phyloP scores from a whole-genome alignment of 169 alveolate species.

The Babesia ovata region DNA sequence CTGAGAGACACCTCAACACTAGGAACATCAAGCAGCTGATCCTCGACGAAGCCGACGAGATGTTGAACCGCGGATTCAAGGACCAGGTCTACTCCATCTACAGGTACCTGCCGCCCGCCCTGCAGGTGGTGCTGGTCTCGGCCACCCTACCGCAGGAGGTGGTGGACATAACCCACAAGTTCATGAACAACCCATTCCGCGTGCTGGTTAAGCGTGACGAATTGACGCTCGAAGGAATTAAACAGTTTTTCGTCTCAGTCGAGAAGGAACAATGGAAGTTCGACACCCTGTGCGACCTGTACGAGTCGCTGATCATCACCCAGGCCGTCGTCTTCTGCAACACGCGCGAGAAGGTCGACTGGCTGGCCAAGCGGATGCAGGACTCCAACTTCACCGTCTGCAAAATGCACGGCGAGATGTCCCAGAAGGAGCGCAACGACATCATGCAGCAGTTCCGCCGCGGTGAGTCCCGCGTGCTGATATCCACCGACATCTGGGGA shows the following conservation, averaged over 20 bases:
- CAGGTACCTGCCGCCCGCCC: slow-evolving; percentile 94
- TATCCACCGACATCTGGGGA: slow-evolving; percentile 99
- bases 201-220: slow-evolving; percentile 98
- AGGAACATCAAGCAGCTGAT: slow-evolving; percentile 93
- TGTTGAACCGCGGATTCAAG: slow-evolving; percentile 96
- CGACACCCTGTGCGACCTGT: slow-evolving; percentile 97
- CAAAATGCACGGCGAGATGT: slow-evolving; percentile 97
- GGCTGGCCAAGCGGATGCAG: slow-evolving; percentile 97
- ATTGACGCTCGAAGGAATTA: slow-evolving; percentile 97
- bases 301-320: slow-evolving; percentile 96
- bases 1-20: slow-evolving; percentile 93
- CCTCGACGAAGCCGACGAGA: slow-evolving; percentile 99
- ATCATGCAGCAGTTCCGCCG: slow-evolving; percentile 95
- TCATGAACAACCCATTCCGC: slow-evolving; percentile 97
- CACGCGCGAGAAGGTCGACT: slow-evolving; percentile 93
- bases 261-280: slow-evolving; percentile 99
- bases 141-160: slow-evolving; percentile 99
- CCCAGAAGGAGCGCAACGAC: slow-evolving; percentile 96
- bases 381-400: slow-evolving; percentile 95
- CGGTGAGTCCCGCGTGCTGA: slow-evolving; percentile 95
- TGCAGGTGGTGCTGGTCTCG: slow-evolving; percentile 95
- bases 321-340: slow-evolving; percentile 99
- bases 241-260: slow-evolving; percentile 96
- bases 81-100: slow-evolving; percentile 95
- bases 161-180: slow-evolving; percentile 94